Conservation (phyloP, 2,329 filamentous ascomycete species). For the Zalaria obscura region DNA sequence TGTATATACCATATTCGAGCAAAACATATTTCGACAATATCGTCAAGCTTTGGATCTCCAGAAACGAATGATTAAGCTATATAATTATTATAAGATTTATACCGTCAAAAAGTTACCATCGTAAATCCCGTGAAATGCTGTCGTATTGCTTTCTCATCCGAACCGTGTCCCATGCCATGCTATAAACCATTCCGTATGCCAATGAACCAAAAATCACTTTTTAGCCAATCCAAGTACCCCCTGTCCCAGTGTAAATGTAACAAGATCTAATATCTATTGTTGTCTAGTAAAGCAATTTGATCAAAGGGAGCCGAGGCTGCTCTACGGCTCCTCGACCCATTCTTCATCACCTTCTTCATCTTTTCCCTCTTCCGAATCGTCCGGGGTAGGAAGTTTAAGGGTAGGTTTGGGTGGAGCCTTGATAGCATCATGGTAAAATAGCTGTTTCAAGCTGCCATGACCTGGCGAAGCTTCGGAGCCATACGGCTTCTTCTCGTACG, state of each 20-base stretch:
- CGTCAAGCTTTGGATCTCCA: neutral
- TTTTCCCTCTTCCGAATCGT: neutral
- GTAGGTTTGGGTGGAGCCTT: constrained; percentile 9
- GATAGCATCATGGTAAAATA: constrained; percentile 20
- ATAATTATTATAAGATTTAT: neutral
- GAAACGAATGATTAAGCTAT: neutral
- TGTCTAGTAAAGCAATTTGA: neutral
- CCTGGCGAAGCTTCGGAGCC: constrained; percentile 3
- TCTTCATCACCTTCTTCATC: neutral
- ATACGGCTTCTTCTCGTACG: constrained; percentile 11
- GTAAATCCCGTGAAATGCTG: neutral
- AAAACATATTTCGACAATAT: neutral
- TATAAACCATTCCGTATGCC: too few species aligned
- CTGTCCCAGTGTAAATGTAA: neutral
- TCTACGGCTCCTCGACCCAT: neutral
- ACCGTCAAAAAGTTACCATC: neutral
- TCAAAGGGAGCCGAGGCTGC: neutral
- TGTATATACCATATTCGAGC: neutral
- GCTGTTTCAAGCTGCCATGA: constrained; percentile 16
- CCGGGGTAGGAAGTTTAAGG: neutral
- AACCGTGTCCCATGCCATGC: too few species aligned
- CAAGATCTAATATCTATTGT: neutral
- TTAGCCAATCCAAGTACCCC: neutral
- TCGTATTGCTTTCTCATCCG: too few species aligned
- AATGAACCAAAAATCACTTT: too few species aligned